phyloP scores from a whole-genome alignment of 805 yeast genomes.

The Cyberlindnera xishuangbannaensis region DNA sequence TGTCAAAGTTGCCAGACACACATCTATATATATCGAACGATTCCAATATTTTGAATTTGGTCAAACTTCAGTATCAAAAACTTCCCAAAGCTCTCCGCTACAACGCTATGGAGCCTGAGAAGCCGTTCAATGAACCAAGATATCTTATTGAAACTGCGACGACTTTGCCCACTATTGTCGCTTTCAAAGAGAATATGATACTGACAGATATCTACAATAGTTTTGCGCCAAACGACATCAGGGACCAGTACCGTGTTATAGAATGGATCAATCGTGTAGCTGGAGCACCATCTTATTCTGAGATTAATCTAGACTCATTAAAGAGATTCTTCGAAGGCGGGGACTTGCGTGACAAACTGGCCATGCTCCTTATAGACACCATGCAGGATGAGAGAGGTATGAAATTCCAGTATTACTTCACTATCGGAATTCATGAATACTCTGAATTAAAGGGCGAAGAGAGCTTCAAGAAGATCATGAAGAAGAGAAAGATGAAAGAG shows the following conservation, averaged over 20 bases:
- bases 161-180: constrained; percentile 54
- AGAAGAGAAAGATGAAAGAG: constrained; percentile 37
- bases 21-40: constrained; percentile 50
- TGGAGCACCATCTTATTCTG: constrained; percentile 44
- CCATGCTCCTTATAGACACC: constrained; percentile 15
- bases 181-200: constrained; percentile 53
- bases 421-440: constrained; percentile 15
- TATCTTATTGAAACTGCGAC: constrained; percentile 48
- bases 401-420: constrained; percentile 20
- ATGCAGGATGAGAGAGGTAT: constrained; percentile 19
- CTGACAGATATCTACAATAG: constrained; percentile 50
- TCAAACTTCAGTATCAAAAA: constrained; percentile 35
- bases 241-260: constrained; percentile 42
- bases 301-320: constrained; percentile 31
- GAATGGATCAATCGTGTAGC: constrained; percentile 42
- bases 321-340: constrained; percentile 12
- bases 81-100: constrained; percentile 36
- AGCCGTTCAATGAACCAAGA: constrained; percentile 39
- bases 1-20: constrained; percentile 53
- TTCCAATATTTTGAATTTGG: constrained; percentile 29
- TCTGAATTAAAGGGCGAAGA: constrained; percentile 47
- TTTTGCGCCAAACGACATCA: constrained; percentile 57
- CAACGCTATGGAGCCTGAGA: constrained; percentile 26
- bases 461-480: constrained; percentile 27
- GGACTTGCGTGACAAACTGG: constrained; percentile 4